Conservation (phyloP, 2,329 filamentous ascomycete genomes). For the Penicillium sumatraense region DNA sequence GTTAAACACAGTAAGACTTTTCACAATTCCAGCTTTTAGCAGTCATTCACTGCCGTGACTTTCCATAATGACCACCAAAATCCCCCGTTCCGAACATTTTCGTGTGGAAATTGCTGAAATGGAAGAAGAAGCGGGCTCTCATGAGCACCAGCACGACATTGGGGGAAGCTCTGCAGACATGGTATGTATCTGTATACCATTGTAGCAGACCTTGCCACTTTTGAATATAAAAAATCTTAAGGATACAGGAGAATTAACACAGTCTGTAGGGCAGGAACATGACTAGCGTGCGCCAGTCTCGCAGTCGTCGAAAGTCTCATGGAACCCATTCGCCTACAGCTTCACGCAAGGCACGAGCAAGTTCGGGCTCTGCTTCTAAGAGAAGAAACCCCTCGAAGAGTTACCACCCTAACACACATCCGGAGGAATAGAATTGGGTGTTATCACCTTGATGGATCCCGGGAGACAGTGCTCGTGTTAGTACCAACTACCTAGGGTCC, state of each 20-base stretch:
- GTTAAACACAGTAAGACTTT: no score
- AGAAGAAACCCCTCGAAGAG: slow-evolving; percentile 17
- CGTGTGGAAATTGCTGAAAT: slow-evolving; percentile 13
- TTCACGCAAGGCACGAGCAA: slow-evolving; percentile 13
- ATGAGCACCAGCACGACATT: slow-evolving; percentile 11
- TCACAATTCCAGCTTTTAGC: no score
- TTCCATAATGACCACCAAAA: slow-evolving; percentile 10
- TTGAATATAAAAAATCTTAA: neutral
- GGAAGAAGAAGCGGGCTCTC: slow-evolving; percentile 9
- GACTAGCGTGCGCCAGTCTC: slow-evolving; percentile 1
- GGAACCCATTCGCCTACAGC: slow-evolving; percentile 23
- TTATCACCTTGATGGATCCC: no score
- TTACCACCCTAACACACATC: slow-evolving; percentile 10
- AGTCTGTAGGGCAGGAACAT: neutral
- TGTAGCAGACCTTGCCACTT: no score
- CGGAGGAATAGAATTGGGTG: neutral
- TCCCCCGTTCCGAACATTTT: slow-evolving; percentile 8
- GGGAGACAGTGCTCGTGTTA: no score
- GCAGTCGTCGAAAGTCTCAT: slow-evolving; percentile 8
- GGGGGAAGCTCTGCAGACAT: neutral
- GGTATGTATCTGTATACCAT: neutral
- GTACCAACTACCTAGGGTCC: no score
- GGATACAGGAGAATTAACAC: neutral
- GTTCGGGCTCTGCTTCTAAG: slow-evolving; percentile 23
- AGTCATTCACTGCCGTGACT: no score